These are phyloP conservation scores for Wallacemonas collosoma DNA, from an alignment of 208 protist species.

Conservation along the genomic window DNA sequence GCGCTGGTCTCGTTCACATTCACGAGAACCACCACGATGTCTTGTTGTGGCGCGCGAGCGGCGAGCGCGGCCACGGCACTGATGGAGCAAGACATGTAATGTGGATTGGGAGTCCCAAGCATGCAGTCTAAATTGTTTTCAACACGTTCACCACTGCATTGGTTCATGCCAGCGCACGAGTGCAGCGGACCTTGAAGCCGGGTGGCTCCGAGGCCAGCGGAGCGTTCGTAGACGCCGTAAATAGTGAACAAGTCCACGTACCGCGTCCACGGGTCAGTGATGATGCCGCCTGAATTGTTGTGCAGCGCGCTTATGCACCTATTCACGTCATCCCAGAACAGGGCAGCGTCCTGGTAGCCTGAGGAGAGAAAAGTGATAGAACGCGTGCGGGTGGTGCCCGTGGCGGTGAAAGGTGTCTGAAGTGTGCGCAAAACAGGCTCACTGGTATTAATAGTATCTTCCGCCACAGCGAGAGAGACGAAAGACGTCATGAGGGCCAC, in stretches of 20 bases:
- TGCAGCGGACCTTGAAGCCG: constrained; percentile 8
- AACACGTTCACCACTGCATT: constrained; percentile 20
- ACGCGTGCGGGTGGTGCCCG: constrained; percentile 17
- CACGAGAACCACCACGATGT: constrained; percentile 62
- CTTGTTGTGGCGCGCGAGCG: constrained; percentile 29
- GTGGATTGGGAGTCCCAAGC: constrained; percentile 40
- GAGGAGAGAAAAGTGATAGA: constrained; percentile 69
- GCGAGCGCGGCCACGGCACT: constrained; percentile 30
- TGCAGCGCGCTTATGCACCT: constrained; percentile 33
- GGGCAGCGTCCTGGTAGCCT: constrained; percentile 41
- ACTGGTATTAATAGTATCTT: background rate
- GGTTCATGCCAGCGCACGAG: constrained; percentile 25
- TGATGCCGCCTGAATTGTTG: constrained; percentile 42
- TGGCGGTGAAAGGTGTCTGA: background rate
- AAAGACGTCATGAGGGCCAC: background rate
- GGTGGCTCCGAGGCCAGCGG: constrained; percentile 27
- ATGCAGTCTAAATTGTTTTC: constrained; percentile 50
- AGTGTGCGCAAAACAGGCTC: constrained; percentile 5
- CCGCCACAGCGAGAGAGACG: background rate
- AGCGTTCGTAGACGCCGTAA: constrained; percentile 61
- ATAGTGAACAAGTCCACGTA: constrained; percentile 56
- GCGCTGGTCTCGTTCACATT: constrained; percentile 39
- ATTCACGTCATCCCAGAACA: constrained; percentile 50
- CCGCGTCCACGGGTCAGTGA: constrained; percentile 55
- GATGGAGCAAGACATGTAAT: constrained; percentile 42